These are phyloP conservation scores for Tylopilus vinaceipallidus DNA, from an alignment of 768 basidiomycete genomes.

Conservation along the genomic window DNA sequence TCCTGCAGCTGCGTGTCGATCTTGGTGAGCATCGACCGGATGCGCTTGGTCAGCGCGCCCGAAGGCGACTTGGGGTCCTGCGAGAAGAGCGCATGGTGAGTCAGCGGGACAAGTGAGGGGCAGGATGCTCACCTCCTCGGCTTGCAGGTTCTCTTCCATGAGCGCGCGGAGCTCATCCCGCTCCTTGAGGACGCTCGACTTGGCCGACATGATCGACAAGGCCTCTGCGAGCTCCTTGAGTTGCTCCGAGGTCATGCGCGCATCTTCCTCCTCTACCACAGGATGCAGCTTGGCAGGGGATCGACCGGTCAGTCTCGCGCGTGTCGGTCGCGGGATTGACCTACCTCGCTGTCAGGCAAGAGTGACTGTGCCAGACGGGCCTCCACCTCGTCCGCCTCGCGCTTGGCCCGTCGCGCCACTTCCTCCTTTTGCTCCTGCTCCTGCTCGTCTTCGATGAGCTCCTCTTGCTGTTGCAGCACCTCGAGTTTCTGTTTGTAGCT, in stretches of 20 bases:
- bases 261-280: constrained; percentile 62
- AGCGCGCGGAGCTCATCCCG: constrained; percentile 85
- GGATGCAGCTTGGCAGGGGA: constrained; percentile 51
- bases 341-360: constrained; percentile 87
- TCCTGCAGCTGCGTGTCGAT: constrained; percentile 89
- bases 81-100: neutral
- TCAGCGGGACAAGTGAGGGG: neutral
- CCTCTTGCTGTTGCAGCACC: constrained; percentile 96
- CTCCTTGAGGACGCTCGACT: constrained; percentile 94
- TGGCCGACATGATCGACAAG: constrained; percentile 85
- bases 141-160: constrained; percentile 92
- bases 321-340: constrained; percentile 1
- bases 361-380: constrained; percentile 76
- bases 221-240: constrained; percentile 92
- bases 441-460: constrained; percentile 98
- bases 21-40: constrained; percentile 93
- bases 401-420: constrained; percentile 81
- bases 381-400: constrained; percentile 78
- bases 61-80: constrained; percentile 79
- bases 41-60: constrained; percentile 90
- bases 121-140: constrained; percentile 64
- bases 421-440: constrained; percentile 97
- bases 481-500: constrained; percentile 98
- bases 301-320: neutral
- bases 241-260: constrained; percentile 97